phyloP scores from a whole-genome alignment of 202 grass and related monocot species.

The Musa balbisiana region DNA sequence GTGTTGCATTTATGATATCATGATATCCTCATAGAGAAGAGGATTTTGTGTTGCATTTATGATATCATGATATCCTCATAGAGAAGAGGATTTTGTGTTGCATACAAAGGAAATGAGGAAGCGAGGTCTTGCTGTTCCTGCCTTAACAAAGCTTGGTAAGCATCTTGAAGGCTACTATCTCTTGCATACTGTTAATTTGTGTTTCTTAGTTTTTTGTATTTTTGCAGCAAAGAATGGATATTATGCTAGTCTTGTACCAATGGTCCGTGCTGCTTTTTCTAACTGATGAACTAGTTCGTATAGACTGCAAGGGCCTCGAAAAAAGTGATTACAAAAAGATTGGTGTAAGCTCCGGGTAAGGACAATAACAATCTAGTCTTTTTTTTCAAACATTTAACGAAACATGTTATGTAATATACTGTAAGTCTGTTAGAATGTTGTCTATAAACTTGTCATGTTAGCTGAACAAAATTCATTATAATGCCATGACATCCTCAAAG shows the following conservation, averaged over 20 bases:
- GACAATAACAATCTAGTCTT: background rate
- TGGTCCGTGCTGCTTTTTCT: conserved; percentile 76
- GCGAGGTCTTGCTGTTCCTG: conserved; percentile 60
- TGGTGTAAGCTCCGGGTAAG: conserved; percentile 87
- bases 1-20: too few relatives aligned
- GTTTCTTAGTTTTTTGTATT: conserved; percentile 20
- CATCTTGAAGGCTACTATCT: background rate
- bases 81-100: too few relatives aligned
- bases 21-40: too few relatives aligned
- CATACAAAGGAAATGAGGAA: conserved; percentile 71
- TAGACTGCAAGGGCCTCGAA: conserved; percentile 85
- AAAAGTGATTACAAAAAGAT: conserved; percentile 81
- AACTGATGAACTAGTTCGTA: conserved; percentile 62
- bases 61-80: too few relatives aligned
- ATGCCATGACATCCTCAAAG: background rate
- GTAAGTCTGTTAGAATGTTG: background rate
- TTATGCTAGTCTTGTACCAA: conserved; percentile 61
- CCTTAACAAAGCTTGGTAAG: conserved; percentile 77
- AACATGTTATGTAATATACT: background rate
- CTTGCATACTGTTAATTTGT: conserved; percentile 1
- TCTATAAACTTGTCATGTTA: too few relatives aligned
- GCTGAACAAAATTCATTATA: too few relatives aligned
- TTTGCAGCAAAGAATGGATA: conserved; percentile 87
- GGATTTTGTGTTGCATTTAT: too few relatives aligned
- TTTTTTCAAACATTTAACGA: background rate